phyloP scores from a whole-genome alignment of 768 basidiomycete species.

The Leucocoprinus leucothites region DNA sequence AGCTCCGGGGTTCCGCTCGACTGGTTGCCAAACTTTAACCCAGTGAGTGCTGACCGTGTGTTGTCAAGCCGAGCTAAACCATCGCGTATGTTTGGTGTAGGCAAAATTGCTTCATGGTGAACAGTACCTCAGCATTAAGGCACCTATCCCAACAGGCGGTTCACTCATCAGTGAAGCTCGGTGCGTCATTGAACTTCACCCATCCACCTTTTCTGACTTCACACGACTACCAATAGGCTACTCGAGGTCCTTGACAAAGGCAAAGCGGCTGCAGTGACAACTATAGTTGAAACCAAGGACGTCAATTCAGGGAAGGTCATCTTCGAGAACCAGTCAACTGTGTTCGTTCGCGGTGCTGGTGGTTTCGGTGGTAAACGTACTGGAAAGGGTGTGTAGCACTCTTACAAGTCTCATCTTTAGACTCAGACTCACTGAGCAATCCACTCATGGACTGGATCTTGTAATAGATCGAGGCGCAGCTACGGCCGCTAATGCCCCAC shows the following conservation, averaged over 20 bases:
- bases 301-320: constrained; percentile 73
- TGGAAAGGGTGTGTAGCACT: constrained; percentile 60
- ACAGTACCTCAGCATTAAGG: constrained; percentile 88
- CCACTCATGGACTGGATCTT: not conserved
- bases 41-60: constrained; percentile 40
- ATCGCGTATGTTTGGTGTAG: constrained; percentile 30
- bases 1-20: constrained; percentile 67
- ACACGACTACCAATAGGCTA: constrained; percentile 37
- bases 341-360: constrained; percentile 92
- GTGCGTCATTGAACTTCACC: constrained; percentile 31
- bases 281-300: constrained; percentile 76
- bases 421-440: not conserved
- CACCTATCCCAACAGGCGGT: constrained; percentile 81
- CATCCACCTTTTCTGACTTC: not conserved
- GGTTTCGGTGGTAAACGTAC: constrained; percentile 91
- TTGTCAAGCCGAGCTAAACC: not conserved
- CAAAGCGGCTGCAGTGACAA: constrained; percentile 89
- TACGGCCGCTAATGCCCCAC: constrained; percentile 75
- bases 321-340: constrained; percentile 90
- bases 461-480: constrained; percentile 83
- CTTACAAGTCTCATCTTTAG: not conserved
- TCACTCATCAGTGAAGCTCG: constrained; percentile 73
- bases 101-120: constrained; percentile 98
- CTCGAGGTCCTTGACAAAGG: constrained; percentile 87
- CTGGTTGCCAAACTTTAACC: constrained; percentile 94